These are phyloP conservation scores for Nidularia pulvinata DNA, from an alignment of 768 basidiomycete genomes.

Conservation along the genomic window DNA sequence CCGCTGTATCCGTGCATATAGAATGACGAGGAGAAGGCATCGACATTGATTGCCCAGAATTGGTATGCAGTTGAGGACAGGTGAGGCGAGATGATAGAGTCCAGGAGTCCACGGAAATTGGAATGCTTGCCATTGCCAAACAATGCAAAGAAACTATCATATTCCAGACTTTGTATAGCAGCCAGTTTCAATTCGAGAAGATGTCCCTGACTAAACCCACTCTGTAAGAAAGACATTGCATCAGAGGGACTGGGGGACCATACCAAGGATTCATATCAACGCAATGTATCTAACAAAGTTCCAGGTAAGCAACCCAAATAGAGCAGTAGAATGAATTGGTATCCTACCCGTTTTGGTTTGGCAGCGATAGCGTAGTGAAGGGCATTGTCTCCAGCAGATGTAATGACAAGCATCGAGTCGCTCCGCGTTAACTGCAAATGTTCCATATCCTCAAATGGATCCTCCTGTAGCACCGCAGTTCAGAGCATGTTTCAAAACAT, in stretches of 20 bases:
- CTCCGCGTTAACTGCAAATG: conserved; percentile 54
- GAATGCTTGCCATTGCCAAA: conserved; percentile 68
- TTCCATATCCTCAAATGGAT: conserved; percentile 73
- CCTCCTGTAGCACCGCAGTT: conserved; percentile 42
- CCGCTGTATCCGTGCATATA: conserved; percentile 71
- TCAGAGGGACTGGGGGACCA: conserved; percentile 6
- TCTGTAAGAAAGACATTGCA: too few species aligned
- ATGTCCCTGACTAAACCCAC: conserved; percentile 55
- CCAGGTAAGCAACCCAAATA: background rate
- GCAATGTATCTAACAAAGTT: conserved; percentile 48
- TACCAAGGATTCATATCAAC: conserved; percentile 75
- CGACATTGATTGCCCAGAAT: conserved; percentile 69
- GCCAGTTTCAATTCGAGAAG: conserved; percentile 81
- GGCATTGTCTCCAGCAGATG: conserved; percentile 79
- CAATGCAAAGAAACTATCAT: conserved; percentile 62
- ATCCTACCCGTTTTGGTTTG: conserved; percentile 46
- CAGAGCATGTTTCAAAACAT: too few species aligned
- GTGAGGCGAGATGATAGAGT: conserved; percentile 59
- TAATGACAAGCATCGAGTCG: conserved; percentile 74
- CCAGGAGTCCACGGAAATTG: conserved; percentile 59
- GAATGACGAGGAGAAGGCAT: conserved; percentile 53
- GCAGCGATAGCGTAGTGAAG: conserved; percentile 77
- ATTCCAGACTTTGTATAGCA: conserved; percentile 50
- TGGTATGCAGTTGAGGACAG: conserved; percentile 75
- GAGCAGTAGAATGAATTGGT: background rate